Conservation (phyloP, 148 eudicot genomes). For the Silene latifolia region DNA sequence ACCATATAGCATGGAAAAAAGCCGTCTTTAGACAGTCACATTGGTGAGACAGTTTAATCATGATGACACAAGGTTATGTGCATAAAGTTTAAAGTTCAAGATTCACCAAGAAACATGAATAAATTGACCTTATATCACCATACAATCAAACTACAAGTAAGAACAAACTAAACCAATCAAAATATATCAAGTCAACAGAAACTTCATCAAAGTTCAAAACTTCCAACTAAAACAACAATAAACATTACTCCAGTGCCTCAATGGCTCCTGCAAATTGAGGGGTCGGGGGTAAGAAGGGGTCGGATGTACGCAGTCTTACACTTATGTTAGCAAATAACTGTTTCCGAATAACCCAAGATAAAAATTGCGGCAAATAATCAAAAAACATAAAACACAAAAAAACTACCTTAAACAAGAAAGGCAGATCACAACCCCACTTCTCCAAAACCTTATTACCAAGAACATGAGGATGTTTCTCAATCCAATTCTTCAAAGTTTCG, state of each 20-base stretch:
- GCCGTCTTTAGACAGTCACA: not conserved
- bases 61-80: not conserved
- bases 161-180: not conserved
- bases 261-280: too few relatives aligned
- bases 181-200: not conserved
- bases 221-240: not conserved
- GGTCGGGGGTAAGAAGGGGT: too few relatives aligned
- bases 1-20: not conserved
- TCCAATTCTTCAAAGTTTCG: slow-evolving; percentile 63
- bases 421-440: slow-evolving; percentile 72
- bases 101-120: not conserved
- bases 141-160: slow-evolving; percentile 3
- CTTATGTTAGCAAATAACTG: too few relatives aligned
- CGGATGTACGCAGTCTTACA: too few relatives aligned
- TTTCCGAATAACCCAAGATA: too few relatives aligned
- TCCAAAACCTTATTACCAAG: slow-evolving; percentile 60
- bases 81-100: not conserved
- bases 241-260: too few relatives aligned
- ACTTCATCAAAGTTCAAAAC: not conserved
- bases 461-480: slow-evolving; percentile 59
- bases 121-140: not conserved
- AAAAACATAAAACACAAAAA: too few relatives aligned
- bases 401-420: slow-evolving; percentile 86
- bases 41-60: not conserved
- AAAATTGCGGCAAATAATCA: too few relatives aligned